Evolutionary conservation across 31 red algal species (phyloP).

Genomic region (Odonthalia washingtoniensis): DNA sequence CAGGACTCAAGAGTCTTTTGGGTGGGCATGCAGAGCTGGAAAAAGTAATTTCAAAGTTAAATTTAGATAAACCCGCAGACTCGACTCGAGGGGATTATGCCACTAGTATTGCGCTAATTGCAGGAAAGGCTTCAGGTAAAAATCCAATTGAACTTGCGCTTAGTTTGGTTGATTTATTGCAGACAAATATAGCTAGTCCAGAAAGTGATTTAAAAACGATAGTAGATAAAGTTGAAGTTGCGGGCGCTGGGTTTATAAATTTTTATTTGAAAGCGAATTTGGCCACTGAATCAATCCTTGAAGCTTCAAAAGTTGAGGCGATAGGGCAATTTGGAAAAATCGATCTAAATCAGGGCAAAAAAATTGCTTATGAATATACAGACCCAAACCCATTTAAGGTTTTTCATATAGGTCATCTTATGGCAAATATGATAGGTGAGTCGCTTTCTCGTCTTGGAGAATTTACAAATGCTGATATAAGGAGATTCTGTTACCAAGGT

Average conservation of each 20-base stretch:
- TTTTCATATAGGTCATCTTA: background rate
- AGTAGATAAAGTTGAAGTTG: background rate
- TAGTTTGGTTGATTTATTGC: too few species aligned
- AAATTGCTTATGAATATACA: background rate
- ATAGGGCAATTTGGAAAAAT: background rate
- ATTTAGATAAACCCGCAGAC: background rate
- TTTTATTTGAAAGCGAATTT: background rate
- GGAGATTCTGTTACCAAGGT: background rate
- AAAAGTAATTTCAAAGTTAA: too few species aligned
- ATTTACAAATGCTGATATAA: background rate
- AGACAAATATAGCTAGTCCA: background rate
- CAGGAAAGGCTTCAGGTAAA: background rate
- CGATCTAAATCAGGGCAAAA: background rate
- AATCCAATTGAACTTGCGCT: background rate
- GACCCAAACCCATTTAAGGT: background rate
- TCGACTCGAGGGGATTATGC: background rate
- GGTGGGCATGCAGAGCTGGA: too few species aligned
- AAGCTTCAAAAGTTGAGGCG: background rate
- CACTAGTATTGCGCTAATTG: background rate
- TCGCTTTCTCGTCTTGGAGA: background rate
- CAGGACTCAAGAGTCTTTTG: too few species aligned
- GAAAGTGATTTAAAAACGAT: background rate
- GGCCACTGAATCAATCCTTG: background rate
- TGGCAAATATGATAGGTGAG: background rate
- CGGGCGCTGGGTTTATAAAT: constrained; percentile 7